Percentiles rank a stretch among this genome's conserved stretches.
These are phyloP conservation scores for Leptographium procerum DNA, from an alignment of 2,329 filamentous ascomycete species.

Conservation along the genomic window DNA sequence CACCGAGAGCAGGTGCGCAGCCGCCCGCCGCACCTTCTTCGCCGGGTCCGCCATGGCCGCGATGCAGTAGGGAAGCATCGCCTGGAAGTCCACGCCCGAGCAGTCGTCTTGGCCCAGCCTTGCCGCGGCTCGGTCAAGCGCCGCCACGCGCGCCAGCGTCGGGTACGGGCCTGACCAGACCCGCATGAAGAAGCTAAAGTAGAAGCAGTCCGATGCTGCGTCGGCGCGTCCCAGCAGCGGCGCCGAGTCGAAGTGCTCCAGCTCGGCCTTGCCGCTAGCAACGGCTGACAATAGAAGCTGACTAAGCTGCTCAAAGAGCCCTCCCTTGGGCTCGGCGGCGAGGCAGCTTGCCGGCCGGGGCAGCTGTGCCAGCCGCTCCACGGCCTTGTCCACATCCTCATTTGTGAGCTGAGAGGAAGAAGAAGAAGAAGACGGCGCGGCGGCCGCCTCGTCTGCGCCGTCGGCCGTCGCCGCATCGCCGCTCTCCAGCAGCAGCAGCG, in stretches of 20 bases:
- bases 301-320: constrained; percentile 47
- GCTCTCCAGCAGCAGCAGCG: constrained; percentile 22
- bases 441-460: background rate
- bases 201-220: constrained; percentile 51
- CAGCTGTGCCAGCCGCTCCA: constrained; percentile 26
- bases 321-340: constrained; percentile 25
- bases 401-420: too few species aligned
- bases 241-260: constrained; percentile 40
- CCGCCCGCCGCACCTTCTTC: constrained; percentile 63
- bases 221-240: constrained; percentile 41
- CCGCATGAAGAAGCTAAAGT: constrained; percentile 63
- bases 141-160: constrained; percentile 54
- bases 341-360: constrained; percentile 34
- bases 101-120: constrained; percentile 41
- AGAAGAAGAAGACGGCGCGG: background rate
- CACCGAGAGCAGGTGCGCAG: constrained; percentile 53
- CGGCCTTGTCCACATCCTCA: constrained; percentile 13
- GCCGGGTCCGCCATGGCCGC: constrained; percentile 64
- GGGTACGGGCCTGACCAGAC: constrained; percentile 65
- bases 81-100: constrained; percentile 56
- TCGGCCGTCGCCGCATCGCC: constrained; percentile 30
- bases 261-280: constrained; percentile 31
- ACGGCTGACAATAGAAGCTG: constrained; percentile 43
- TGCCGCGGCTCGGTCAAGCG: constrained; percentile 53
- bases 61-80: constrained; percentile 71